Evolutionary conservation across 108 stramenopile genomes (phyloP).

Genomic region (Cyclotella baltica): DNA sequence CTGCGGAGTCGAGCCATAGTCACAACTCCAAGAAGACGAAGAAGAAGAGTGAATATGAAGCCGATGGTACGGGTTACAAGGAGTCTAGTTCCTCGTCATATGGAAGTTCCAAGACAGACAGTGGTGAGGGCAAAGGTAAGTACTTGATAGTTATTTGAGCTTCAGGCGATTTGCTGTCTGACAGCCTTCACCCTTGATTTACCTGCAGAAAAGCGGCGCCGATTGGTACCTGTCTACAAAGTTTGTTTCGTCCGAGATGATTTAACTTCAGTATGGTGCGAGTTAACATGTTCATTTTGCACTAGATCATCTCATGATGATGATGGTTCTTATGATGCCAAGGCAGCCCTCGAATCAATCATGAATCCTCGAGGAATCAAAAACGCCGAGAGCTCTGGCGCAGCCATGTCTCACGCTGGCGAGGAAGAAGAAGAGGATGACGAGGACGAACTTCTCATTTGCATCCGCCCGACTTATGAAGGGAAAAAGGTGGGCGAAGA

Average conservation of each 20-base stretch:
- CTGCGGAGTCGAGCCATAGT: neutral
- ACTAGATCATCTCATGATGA: neutral
- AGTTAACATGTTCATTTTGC: neutral
- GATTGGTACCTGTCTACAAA: neutral
- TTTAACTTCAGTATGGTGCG: neutral
- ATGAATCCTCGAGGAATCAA: neutral
- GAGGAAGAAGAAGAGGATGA: neutral
- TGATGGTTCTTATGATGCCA: neutral
- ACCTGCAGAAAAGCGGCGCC: neutral
- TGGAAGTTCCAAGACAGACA: neutral
- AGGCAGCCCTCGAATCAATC: neutral
- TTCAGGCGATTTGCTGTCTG: neutral
- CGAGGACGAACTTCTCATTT: conserved; percentile 4
- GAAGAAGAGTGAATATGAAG: neutral
- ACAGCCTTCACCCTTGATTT: neutral
- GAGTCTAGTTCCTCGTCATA: neutral
- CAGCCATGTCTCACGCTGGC: too few species aligned
- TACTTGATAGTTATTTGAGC: neutral
- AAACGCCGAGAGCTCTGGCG: neutral
- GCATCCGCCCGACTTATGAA: neutral
- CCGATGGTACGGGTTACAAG: neutral
- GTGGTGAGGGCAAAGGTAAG: neutral
- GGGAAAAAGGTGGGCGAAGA: neutral
- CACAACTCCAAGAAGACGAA: too few species aligned
- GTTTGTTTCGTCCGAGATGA: neutral